Percentiles rank a stretch among this genome's conserved stretches.
Conservation (phyloP, 2,329 filamentous ascomycete species). For the Cyphellophora attinorum region DNA sequence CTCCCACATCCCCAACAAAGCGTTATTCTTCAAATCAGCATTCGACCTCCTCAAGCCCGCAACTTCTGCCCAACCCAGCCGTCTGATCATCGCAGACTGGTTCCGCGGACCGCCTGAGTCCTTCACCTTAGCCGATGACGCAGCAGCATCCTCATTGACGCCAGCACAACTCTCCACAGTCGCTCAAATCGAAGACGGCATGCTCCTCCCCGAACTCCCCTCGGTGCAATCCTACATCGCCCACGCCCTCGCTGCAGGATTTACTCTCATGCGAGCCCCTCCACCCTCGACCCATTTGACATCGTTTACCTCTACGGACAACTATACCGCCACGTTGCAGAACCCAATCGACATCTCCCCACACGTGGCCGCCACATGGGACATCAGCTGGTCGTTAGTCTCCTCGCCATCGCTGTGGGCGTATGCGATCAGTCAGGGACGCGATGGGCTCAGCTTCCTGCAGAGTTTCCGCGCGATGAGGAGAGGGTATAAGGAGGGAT, state of each 20-base stretch:
- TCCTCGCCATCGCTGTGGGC: conserved; percentile 53
- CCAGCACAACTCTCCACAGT: conserved; percentile 43
- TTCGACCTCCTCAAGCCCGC: conserved; percentile 37
- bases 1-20: conserved; percentile 51
- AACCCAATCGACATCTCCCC: conserved; percentile 44
- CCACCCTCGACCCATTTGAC: conserved; percentile 35
- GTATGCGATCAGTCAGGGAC: conserved; percentile 50
- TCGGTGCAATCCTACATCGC: conserved; percentile 45
- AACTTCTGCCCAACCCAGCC: too few relatives aligned
- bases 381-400: conserved; percentile 53
- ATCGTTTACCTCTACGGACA: too few relatives aligned
- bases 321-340: conserved; percentile 33
- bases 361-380: conserved; percentile 53
- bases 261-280: conserved; percentile 35
- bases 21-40: conserved; percentile 48
- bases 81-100: conserved; percentile 53
- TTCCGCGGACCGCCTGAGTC: conserved; percentile 46
- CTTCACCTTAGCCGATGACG: too few relatives aligned
- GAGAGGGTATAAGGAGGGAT: conserved; percentile 49
- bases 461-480: conserved; percentile 54
- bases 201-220: conserved; percentile 50
- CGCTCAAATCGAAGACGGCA: conserved; percentile 52
- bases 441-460: conserved; percentile 51
- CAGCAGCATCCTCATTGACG: too few relatives aligned
- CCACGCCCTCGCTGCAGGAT: conserved; percentile 39